Evolutionary conservation across 2,329 filamentous ascomycete genomes (phyloP), one percentile per base, ranked within the genome.

Genomic region (Xylariaceae sp.): DNA sequence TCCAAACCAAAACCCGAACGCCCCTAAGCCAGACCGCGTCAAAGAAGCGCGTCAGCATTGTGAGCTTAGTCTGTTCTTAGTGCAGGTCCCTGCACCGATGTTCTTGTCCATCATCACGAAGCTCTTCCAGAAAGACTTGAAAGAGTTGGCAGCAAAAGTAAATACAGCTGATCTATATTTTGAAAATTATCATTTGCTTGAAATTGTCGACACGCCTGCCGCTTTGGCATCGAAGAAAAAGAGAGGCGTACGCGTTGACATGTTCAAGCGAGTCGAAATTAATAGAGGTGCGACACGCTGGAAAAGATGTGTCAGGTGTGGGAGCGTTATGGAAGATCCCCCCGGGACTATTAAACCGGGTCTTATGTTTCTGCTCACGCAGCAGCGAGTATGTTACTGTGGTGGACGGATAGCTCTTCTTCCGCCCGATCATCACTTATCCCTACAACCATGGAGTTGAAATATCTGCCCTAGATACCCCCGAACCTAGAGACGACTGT

Each of bases 151-250:
- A 33, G 70, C 70, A 5, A 72, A 77, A 44, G 74, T 83, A 10
- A 81, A 93, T 53, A 75, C 80, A 22, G 77, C 83, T 8, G 76
- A 76, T 49, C 72, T 95, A 39, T 87, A 86, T 67, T 86, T 89
- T 65, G 79, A 80, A 39, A 80, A 93, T 60, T 88, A 83, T 44
- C 74, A 73, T 39, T 77, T 87, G 61, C 71, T 93, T 10, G 85
- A 85, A 5, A 70, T 88, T 12, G 74, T 77, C 8, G 76, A 83
- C 42, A 79, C 83, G 48, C 65, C 66, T 12, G 68, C 69, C 16
- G 77, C 75, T 4, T 60, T 79, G 11, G 64, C 61, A 3, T 57
- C 60, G 17, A 66, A 67, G 46, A 66, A 62, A 47, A 61, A 62
- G 2, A 66, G 57, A 29, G 65, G 67, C 2, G 54, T 59, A 6